Conservation (phyloP, 192 early-diverging fungal genomes). For the Coemansia sp. region DNA sequence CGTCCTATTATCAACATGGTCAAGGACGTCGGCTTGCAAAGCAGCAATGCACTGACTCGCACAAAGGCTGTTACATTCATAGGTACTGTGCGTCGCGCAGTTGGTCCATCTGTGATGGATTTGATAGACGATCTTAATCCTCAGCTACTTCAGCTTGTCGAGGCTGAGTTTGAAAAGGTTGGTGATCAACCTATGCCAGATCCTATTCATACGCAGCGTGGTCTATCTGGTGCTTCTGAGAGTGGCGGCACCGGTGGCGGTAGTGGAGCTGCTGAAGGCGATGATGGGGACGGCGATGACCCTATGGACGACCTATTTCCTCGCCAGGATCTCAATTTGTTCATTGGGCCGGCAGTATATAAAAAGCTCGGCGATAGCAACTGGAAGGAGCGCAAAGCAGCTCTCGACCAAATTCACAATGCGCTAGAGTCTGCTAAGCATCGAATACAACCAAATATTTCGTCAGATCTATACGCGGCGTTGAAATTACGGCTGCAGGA, state of each 20-base stretch:
- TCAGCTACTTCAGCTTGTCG: conserved; percentile 76
- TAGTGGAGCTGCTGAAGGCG: conserved; percentile 7
- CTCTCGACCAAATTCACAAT: conserved; percentile 74
- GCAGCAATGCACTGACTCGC: conserved; percentile 81
- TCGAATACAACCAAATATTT: conserved; percentile 75
- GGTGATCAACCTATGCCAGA: conserved; percentile 56
- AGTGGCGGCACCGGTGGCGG: conserved; percentile 1
- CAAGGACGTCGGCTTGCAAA: conserved; percentile 71
- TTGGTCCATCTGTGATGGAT: conserved; percentile 77
- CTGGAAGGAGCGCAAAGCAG: conserved; percentile 95
- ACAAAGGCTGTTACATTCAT: conserved; percentile 77
- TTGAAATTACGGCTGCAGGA: conserved; percentile 85
- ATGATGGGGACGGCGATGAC: conserved; percentile 40
- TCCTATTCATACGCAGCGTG: conserved; percentile 43
- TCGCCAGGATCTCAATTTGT: conserved; percentile 73
- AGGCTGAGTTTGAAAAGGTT: conserved; percentile 92
- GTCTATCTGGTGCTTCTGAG: neutral
- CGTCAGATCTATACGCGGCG: conserved; percentile 72
- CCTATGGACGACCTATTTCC: conserved; percentile 84
- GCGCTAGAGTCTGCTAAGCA: conserved; percentile 79
- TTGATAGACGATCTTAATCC: conserved; percentile 89
- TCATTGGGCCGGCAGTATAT: conserved; percentile 63
- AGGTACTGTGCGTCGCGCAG: conserved; percentile 76
- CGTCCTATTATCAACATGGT: conserved; percentile 81
- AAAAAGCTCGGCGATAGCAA: conserved; percentile 66